Evolutionary conservation across 305 asterid genomes (phyloP).

Genomic region (Rubia tinctorum): DNA sequence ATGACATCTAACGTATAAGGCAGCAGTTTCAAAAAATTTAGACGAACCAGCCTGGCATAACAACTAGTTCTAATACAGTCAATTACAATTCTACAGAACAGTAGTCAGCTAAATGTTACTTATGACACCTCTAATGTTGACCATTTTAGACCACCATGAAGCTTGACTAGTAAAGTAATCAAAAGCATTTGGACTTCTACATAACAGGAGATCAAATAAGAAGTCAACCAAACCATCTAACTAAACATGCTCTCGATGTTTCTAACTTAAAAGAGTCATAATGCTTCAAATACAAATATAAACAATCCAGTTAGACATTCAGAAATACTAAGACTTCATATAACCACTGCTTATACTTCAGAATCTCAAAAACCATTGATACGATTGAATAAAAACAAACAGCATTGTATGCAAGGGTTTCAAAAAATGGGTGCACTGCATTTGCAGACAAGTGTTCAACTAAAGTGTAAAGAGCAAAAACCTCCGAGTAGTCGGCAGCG

Average conservation of each 20-base stretch:
- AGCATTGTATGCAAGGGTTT: not conserved
- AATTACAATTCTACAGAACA: not conserved
- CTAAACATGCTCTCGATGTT: not conserved
- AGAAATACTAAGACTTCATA: not conserved
- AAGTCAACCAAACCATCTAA: not conserved
- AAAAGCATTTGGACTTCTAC: not conserved
- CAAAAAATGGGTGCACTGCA: not conserved
- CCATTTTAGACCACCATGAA: not conserved
- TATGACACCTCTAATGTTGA: not conserved
- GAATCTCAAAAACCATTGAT: not conserved
- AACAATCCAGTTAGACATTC: not conserved
- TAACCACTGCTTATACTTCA: not conserved
- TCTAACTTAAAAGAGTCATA: not conserved
- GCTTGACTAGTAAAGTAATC: not conserved
- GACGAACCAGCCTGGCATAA: not conserved
- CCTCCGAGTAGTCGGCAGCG: constrained; percentile 70
- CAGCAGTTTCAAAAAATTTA: not conserved
- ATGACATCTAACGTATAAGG: not conserved
- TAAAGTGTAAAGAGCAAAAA: constrained; percentile 18
- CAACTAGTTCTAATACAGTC: not conserved
- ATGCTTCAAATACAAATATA: not conserved
- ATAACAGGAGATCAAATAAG: not conserved
- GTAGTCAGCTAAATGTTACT: not conserved
- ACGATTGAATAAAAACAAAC: not conserved
- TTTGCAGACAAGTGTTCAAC: not conserved